A percentile compares a stretch with the other conserved stretches of the same genome.
Conservation (phyloP, 192 early-diverging fungal genomes). For the Blastocladiella britannica region DNA sequence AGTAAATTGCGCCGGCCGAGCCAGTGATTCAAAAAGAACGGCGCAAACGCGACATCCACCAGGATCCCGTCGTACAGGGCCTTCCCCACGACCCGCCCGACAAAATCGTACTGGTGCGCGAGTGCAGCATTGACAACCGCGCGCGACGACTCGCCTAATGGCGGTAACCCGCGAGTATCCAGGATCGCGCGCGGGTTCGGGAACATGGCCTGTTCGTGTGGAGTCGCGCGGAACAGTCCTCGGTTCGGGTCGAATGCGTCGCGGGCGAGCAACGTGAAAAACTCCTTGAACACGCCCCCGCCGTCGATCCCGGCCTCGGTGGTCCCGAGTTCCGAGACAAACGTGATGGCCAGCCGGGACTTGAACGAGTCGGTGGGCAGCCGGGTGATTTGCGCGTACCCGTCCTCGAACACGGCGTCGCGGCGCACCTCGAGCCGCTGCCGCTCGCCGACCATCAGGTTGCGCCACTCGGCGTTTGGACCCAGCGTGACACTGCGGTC, state of each 20-base stretch:
- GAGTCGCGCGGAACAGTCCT: conserved; percentile 44
- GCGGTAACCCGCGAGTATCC: conserved; percentile 14
- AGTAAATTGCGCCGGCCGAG: conserved; percentile 43
- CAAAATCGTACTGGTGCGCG: conserved; percentile 56
- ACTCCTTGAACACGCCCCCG: conserved; percentile 95
- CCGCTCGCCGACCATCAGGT: conserved; percentile 7
- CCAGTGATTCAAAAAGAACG: conserved; percentile 60
- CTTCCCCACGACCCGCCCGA: conserved; percentile 66
- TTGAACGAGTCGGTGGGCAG: conserved; percentile 38
- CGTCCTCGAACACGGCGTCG: conserved; percentile 74
- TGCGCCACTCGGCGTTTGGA: background rate
- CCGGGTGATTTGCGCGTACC: conserved; percentile 45
- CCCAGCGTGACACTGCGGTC: conserved; percentile 29
- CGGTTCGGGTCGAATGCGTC: conserved; percentile 56
- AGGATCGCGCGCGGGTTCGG: conserved; percentile 43
- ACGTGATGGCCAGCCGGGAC: conserved; percentile 57
- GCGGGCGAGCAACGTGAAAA: conserved; percentile 47
- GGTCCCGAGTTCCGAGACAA: conserved; percentile 65
- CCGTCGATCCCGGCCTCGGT: conserved; percentile 87
- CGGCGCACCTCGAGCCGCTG: conserved; percentile 42
- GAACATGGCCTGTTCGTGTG: conserved; percentile 46
- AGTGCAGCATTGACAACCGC: conserved; percentile 32
- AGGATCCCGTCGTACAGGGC: conserved; percentile 71
- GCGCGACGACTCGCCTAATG: conserved; percentile 2
- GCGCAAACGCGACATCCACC: conserved; percentile 60